Percentiles rank a stretch among this genome's conserved stretches.
Conservation (phyloP, 139 green algal genomes). For the Yamagishiella unicocca region DNA sequence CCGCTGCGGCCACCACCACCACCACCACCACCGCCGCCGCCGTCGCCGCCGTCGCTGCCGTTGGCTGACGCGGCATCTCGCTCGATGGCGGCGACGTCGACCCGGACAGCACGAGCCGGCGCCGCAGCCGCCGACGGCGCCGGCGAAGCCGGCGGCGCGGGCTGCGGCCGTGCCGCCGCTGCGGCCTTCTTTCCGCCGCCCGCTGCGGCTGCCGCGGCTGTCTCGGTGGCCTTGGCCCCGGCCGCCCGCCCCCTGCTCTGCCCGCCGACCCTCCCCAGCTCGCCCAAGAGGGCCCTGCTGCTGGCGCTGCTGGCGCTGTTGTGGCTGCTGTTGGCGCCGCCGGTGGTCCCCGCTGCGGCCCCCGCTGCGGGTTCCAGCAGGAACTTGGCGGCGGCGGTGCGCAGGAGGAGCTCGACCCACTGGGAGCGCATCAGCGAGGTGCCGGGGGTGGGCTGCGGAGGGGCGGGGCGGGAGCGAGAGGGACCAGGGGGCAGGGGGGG, state of each 20-base stretch:
- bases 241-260: background rate
- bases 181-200: background rate
- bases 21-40: too few species aligned
- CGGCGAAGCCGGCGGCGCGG: too few species aligned
- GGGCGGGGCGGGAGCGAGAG: background rate
- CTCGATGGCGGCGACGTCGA: too few species aligned
- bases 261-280: background rate
- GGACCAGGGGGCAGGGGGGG: background rate
- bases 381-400: constrained; percentile 63
- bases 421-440: constrained; percentile 71
- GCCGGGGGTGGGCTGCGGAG: constrained; percentile 53
- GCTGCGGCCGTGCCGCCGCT: background rate
- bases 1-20: too few species aligned
- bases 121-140: too few species aligned
- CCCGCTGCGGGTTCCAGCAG: background rate
- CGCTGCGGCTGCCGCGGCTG: background rate
- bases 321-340: background rate
- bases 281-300: background rate
- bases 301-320: background rate
- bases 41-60: too few species aligned
- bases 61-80: too few species aligned
- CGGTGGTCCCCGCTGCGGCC: background rate
- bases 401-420: constrained; percentile 70
- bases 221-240: background rate
- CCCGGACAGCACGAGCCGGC: too few species aligned